phyloP scores from a whole-genome alignment of 495 filamentous ascomycete genomes.

The Friedmanniomyces endolithicus region DNA sequence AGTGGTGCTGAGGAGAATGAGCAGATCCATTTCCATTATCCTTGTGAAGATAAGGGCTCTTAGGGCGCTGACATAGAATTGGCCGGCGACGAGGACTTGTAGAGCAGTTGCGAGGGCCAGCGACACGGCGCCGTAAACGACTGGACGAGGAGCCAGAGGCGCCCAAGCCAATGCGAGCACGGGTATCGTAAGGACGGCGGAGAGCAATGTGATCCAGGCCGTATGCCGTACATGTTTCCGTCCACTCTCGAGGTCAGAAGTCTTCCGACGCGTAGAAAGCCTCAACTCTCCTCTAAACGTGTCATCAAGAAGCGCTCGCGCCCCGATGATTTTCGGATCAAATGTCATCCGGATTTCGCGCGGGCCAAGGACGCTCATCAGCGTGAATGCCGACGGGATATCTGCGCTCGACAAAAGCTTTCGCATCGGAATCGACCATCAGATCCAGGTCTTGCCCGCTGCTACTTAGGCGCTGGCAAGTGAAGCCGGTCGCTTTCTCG shows the following conservation, averaged over 20 bases:
- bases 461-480: conserved; percentile 6
- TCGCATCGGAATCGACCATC: conserved; percentile 5
- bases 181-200: conserved; percentile 53
- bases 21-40: conserved; percentile 64
- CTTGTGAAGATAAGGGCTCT: conserved; percentile 48
- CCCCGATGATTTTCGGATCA: conserved; percentile 44
- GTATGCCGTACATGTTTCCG: conserved; percentile 48
- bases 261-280: conserved; percentile 38
- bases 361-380: conserved; percentile 28
- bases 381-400: conserved; percentile 9
- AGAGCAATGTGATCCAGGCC: conserved; percentile 46
- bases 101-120: conserved; percentile 54
- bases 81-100: conserved; percentile 48
- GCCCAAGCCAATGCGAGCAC: conserved; percentile 63
- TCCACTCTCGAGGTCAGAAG: conserved; percentile 41
- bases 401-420: conserved; percentile 3
- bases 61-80: conserved; percentile 57
- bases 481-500: conserved; percentile 16
- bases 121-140: conserved; percentile 44
- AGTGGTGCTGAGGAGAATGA: conserved; percentile 61
- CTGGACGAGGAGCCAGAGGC: conserved; percentile 36
- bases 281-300: conserved; percentile 16
- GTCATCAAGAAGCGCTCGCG: conserved; percentile 43
- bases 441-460: conserved; percentile 11
- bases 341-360: conserved; percentile 40